Base-by-base conservation (phyloP, 2,329 filamentous ascomycete species). In the Colletotrichum ledebouriae region DNA sequence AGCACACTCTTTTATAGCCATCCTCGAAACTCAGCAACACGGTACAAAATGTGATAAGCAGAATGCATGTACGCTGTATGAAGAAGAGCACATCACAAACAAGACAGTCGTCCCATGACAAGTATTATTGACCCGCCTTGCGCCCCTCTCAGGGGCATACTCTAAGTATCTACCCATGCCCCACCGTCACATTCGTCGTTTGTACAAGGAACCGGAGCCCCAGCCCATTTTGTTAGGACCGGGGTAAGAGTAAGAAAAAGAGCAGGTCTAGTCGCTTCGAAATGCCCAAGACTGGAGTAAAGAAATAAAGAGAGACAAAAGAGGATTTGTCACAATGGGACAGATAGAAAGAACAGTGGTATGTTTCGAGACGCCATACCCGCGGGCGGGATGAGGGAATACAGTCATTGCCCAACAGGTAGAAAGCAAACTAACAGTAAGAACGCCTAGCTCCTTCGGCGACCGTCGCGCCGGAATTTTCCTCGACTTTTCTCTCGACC, bases 391-490 rank as follows among this genome's bases (percentile, higher is more conserved):
- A 33, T 29, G 13, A 47, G 22, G 5, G 34, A 29, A 49, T 46
- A 34, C 33, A 49, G 29, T 11, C 52, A 55, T 37, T 37, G 22
- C 47, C 46, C 58, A 6, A 42, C 49, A 39, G 52, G 41, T 37
- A 15, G 13, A 22, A 53, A 58, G 50, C 57, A 50, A 17, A 59
- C 22, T 37, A 33, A 33, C 29, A 50, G 47, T 46, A 49, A 42
- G 34, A 62, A 68, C 65, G 55, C 61, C 55, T 41, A 34, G 65
- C 65, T 59, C 65, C 59, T 33, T 55, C 49, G 47, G 47, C 25
- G 61, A 15, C 22, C 20, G 13, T 46, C 37, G 34, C 60, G 53
- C 59, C 53, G 33, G 6, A 20, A 42, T 50, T 34, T 2, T 33
- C 61, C 29, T 17, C 49, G 13, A 50, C 22, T 49, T 25, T n/a